Evolutionary conservation across 352 stramenopile species (phyloP), one percentile per base, ranked within the genome.

Genomic region (Pythium utonaiense): DNA sequence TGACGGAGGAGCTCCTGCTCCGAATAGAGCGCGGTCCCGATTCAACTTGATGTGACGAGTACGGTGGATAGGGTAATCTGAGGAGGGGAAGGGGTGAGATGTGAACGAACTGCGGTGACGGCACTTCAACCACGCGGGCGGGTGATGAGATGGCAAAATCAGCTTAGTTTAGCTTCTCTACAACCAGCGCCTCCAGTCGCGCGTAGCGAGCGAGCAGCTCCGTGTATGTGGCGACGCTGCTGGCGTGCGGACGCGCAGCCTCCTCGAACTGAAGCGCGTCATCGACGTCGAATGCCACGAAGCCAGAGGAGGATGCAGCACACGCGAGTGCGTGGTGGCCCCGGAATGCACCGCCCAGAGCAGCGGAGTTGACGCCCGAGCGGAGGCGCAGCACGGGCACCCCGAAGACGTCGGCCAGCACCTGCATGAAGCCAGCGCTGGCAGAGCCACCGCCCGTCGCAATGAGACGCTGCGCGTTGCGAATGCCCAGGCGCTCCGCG

Each of bases 361-460:
- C 67, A 7, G 67, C 67, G 3, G 67, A 64, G 42, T 74, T 71
- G 50, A 31, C 47, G 5, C n/a, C 9, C 12, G 41, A 53, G 28
- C 24, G 22, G 3, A 69, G 50, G 1, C 59, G 45, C n/a, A 58
- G 47, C 16, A 71, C 63, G 7, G 67, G 53, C 1, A 48, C 58
- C 4, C 30, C 22, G 50, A 71, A 71, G 2, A 75, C 67, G 34
- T 71, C 57, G 1, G 79, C 78, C 9, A 89, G 69, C 12, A 84
- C 69, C 66, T 91, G 77, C 10, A 89, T 44, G 45, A 91, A 69
- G 22, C 62, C 64, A 42, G 65, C 53, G 68, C 88, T 89, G n/a
- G 70, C 67, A 1, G 82, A 77, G 0, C 77, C 79, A 14, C 82
- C 79, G 8, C 79, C 79, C 17, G 84, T 80, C 8, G 86, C 76